A percentile compares a stretch with the other conserved stretches of the same genome.
phyloP scores from a whole-genome alignment of 2,329 filamentous ascomycete genomes.

The Pezicula rhizophila region DNA sequence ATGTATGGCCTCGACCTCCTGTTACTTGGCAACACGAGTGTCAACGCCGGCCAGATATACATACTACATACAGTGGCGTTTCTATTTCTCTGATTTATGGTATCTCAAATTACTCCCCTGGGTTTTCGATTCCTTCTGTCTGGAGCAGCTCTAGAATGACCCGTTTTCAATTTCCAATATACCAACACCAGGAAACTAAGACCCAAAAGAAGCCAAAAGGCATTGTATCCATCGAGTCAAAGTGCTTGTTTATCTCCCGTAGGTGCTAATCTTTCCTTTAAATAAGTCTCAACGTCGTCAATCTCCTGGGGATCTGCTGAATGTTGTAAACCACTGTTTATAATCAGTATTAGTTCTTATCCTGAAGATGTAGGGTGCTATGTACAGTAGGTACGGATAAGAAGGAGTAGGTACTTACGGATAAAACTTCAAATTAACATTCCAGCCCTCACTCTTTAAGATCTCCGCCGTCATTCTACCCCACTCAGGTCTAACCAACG shows the following conservation, averaged over 20 bases:
- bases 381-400: no score
- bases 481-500: constrained; percentile 63
- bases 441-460: constrained; percentile 63
- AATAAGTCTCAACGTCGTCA: constrained; percentile 66
- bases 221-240: constrained; percentile 13
- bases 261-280: constrained; percentile 40
- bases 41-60: no score
- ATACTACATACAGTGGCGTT: no score
- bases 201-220: not conserved
- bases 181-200: not conserved
- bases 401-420: constrained; percentile 39
- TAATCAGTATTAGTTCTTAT: constrained; percentile 12
- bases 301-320: constrained; percentile 74
- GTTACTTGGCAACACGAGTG: no score
- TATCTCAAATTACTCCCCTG: no score
- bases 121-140: no score
- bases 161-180: not conserved
- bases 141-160: no score
- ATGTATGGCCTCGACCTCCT: no score
- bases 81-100: no score
- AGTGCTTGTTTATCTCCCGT: constrained; percentile 27
- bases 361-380: no score
- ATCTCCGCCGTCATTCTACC: constrained; percentile 61
- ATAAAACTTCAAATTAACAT: constrained; percentile 73
- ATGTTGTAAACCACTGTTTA: constrained; percentile 62